These are phyloP conservation scores for Boletus bicolor DNA, from an alignment of 768 basidiomycete genomes.

Conservation along the genomic window DNA sequence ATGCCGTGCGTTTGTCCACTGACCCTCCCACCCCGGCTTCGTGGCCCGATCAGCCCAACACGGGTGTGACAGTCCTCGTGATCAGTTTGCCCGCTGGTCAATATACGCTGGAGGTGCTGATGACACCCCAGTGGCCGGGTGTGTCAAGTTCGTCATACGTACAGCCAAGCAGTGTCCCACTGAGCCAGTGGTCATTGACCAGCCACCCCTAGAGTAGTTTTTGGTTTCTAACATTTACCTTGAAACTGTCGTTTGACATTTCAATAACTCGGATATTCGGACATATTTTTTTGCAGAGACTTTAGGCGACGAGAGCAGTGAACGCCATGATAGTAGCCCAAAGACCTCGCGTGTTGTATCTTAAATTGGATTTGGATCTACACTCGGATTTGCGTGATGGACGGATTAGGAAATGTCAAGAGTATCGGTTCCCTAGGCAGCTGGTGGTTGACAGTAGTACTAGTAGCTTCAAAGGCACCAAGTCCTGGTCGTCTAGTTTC, in stretches of 20 bases:
- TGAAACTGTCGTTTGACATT: neutral
- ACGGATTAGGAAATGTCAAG: conserved; percentile 15
- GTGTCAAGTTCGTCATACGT: conserved; percentile 58
- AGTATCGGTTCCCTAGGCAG: conserved; percentile 10
- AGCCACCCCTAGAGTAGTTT: conserved; percentile 51
- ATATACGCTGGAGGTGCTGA: conserved; percentile 78
- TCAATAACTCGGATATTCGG: neutral
- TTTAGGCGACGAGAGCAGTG: neutral
- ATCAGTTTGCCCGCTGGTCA: conserved; percentile 65
- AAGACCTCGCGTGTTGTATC: too few relatives aligned
- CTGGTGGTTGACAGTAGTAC: conserved; percentile 18
- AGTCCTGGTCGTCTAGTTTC: neutral
- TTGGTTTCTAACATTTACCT: neutral
- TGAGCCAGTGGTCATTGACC: conserved; percentile 73
- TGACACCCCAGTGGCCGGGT: conserved; percentile 90
- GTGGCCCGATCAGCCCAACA: conserved; percentile 68
- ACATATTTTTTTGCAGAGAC: conserved; percentile 2
- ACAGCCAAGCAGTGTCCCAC: conserved; percentile 65
- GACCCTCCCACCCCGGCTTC: conserved; percentile 65
- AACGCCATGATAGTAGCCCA: too few relatives aligned
- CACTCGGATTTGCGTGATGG: neutral
- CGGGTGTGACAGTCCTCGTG: conserved; percentile 73
- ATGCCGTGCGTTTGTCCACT: conserved; percentile 51
- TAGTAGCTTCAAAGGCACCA: too few relatives aligned
- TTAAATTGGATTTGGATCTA: neutral